These are phyloP conservation scores for Coemansia javaensis DNA, from an alignment of 192 early-diverging fungal genomes.

Conservation along the genomic window DNA sequence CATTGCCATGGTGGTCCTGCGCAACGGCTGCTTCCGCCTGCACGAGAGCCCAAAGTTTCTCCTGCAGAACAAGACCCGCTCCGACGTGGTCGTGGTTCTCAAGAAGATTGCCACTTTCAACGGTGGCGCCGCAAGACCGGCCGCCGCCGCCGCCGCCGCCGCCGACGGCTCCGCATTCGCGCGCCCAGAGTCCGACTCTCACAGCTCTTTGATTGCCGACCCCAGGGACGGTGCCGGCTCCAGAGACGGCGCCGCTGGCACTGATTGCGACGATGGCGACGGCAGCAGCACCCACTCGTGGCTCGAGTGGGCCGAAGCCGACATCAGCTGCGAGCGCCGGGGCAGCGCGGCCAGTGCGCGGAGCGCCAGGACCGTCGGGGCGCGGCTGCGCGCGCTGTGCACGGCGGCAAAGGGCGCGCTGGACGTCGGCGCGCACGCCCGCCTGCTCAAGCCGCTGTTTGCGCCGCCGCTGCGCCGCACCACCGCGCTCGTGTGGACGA, in stretches of 20 bases:
- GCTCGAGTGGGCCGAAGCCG: constrained; percentile 45
- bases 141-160: constrained; percentile 3
- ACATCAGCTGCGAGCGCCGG: neutral
- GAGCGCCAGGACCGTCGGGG: neutral
- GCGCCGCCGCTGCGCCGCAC: constrained; percentile 53
- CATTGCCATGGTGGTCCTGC: constrained; percentile 62
- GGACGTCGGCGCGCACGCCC: constrained; percentile 14
- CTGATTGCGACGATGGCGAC: too few relatives aligned
- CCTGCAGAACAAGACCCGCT: constrained; percentile 56
- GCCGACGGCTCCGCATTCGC: neutral
- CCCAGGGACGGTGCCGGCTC: neutral
- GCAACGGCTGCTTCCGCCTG: constrained; percentile 64
- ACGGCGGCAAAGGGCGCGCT: constrained; percentile 1
- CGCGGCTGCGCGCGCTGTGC: constrained; percentile 2
- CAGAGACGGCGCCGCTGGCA: neutral
- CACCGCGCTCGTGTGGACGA: constrained; percentile 66
- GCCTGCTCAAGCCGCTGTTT: constrained; percentile 54
- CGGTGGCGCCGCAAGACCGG: constrained; percentile 30
- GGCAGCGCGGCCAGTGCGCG: neutral
- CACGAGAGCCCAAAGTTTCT: constrained; percentile 81
- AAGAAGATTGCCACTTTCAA: constrained; percentile 63
- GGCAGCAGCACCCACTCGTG: constrained; percentile 20
- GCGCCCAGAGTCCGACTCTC: neutral
- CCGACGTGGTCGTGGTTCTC: constrained; percentile 65
- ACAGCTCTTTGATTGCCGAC: constrained; percentile 8